phyloP scores from a whole-genome alignment of 257 asterid species.

The Primulina huaijiensis region DNA sequence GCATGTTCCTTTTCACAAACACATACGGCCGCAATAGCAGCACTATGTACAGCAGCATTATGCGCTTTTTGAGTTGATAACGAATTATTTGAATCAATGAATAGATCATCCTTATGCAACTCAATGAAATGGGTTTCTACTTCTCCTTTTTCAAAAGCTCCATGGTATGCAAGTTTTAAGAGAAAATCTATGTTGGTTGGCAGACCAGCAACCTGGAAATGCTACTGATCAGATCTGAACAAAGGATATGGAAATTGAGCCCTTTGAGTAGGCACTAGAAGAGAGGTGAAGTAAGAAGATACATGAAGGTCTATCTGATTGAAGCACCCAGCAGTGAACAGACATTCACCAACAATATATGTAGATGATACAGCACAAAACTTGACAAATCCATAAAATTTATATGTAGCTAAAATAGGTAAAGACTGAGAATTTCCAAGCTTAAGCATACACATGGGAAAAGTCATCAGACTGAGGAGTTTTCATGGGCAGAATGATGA shows the following conservation, averaged over 20 bases:
- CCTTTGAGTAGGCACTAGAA: slow-evolving; percentile 20
- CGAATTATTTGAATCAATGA: slow-evolving; percentile 45
- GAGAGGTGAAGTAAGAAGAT: slow-evolving; percentile 6
- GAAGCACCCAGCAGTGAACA: slow-evolving; percentile 9
- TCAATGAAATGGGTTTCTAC: slow-evolving; percentile 97
- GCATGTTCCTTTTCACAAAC: slow-evolving; percentile 58
- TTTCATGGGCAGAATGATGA: slow-evolving; percentile 1
- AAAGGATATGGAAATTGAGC: slow-evolving; percentile 18
- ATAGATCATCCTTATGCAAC: slow-evolving; percentile 67
- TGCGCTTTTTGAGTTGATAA: slow-evolving; percentile 40
- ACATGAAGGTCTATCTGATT: slow-evolving; percentile 3
- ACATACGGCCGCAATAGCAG: slow-evolving; percentile 81
- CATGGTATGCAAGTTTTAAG: slow-evolving; percentile 67
- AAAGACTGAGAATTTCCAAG: neutral
- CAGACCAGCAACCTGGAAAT: slow-evolving; percentile 88
- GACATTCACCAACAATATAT: neutral
- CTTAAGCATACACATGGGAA: neutral
- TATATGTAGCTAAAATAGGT: neutral
- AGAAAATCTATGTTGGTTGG: slow-evolving; percentile 96
- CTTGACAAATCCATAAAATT: neutral
- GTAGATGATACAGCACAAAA: neutral
- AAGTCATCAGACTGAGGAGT: slow-evolving; percentile 6
- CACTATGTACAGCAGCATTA: slow-evolving; percentile 50
- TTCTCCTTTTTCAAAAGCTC: slow-evolving; percentile 75
- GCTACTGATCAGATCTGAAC: slow-evolving; percentile 23